Percentiles rank a stretch among this genome's conserved stretches.
phyloP scores from a whole-genome alignment of 495 filamentous ascomycete genomes.

The Aspergillus nanangensis region DNA sequence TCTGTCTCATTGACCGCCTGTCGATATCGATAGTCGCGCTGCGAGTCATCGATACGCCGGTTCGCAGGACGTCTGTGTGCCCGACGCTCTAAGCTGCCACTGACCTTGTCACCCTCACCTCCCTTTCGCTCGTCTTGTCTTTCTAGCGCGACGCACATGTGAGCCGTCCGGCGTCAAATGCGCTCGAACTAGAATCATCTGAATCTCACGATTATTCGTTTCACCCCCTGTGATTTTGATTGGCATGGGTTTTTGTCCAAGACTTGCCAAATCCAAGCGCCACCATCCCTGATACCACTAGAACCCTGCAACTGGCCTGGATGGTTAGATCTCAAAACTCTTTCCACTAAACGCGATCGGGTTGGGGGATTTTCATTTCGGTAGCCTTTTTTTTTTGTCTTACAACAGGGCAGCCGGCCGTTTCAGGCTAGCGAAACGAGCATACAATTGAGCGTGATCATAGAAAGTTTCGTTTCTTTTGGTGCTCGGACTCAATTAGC shows the following conservation, averaged over 20 bases:
- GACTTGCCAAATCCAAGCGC: slow-evolving; percentile 18
- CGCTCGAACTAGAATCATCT: slow-evolving; percentile 3
- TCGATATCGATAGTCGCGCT: slow-evolving; percentile 7
- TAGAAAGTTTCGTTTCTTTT: background rate
- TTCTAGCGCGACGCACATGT: slow-evolving; percentile 2
- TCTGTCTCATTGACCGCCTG: slow-evolving; percentile 15
- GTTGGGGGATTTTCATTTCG: slow-evolving; percentile 9
- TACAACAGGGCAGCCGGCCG: slow-evolving; percentile 6
- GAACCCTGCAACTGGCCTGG: slow-evolving; percentile 27
- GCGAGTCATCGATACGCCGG: slow-evolving; percentile 6
- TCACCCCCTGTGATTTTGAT: slow-evolving; percentile 9
- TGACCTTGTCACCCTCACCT: slow-evolving; percentile 5
- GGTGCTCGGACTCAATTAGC: background rate
- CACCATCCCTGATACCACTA: slow-evolving; percentile 22
- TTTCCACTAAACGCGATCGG: slow-evolving; percentile 21
- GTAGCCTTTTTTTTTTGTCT: slow-evolving; percentile 6
- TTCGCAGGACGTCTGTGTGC: slow-evolving; percentile 16
- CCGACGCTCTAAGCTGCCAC: slow-evolving; percentile 18
- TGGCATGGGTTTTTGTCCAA: slow-evolving; percentile 15
- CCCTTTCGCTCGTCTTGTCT: background rate
- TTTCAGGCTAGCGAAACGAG: slow-evolving; percentile 5
- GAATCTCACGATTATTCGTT: slow-evolving; percentile 1
- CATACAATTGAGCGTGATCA: background rate
- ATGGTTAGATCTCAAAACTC: slow-evolving; percentile 13
- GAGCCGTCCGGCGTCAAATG: background rate